Evolutionary conservation across 2,329 filamentous ascomycete genomes (phyloP), one percentile per base, ranked within the genome.

Genomic region (Colletotrichum filicis): DNA sequence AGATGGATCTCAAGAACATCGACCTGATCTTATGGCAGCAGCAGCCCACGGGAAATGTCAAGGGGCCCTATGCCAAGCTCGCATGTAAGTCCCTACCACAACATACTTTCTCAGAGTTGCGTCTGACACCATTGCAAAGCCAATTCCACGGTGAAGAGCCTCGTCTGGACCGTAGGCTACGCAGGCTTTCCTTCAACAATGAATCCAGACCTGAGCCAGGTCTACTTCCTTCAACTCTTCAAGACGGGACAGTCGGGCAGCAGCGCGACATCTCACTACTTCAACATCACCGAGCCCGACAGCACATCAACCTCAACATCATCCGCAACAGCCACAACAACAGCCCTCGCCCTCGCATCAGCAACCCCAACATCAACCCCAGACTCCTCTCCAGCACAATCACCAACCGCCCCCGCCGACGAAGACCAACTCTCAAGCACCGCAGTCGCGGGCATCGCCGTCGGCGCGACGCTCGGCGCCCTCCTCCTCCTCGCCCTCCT

Each of bases 1-100:
- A 60, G 26, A 75, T 77, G 22, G 68, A 76, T 8, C 59, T 77
- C 1, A 24, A 57, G 52, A 19, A 32, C 6, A 32, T 42, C 28
- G 52, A 65, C 30, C 32, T 65, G 22, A n/a, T 56, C 1, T 22
- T 65, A 3, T 65, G 62, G 32, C 62, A 65, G 32, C 52, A 57
- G 32, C 32, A 65, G 30, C 32, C 62, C 2, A n/a, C 14, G 1
- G 49, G 30, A 3, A 26, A 22, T 9, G 4, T 35, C 30, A 26
- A 22, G 22, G 16, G 30, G 9, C 30, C 52, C 1, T 22, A 7
- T 42, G 14, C 52, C 30, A 56, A 8, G 24, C 52, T 65, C n/a
- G 62, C 52, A 5, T n/a, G 62, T 65, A 11, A 65, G 62, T 57
- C 22, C 5, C 22, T 14, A 3, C 35, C 5, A 46, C 6, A 22